phyloP scores from a whole-genome alignment of 2,329 filamentous ascomycete species.

The Aspergillus japonicus region DNA sequence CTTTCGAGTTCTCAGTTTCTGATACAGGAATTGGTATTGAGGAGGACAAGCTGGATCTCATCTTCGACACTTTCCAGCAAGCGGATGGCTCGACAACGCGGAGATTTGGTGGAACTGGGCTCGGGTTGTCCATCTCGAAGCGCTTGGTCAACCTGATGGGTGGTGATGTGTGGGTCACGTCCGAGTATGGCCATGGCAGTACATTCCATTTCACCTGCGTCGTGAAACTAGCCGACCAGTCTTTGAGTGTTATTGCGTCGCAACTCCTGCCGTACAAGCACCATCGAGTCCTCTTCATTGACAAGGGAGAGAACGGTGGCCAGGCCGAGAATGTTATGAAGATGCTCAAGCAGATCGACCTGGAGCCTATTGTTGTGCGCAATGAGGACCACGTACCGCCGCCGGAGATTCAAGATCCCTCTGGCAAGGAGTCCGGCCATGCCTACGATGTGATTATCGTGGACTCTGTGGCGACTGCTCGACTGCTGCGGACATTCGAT shows the following conservation, averaged over 20 bases:
- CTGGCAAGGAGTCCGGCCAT: constrained; percentile 50
- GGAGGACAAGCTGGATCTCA: constrained; percentile 89
- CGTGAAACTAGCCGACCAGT: constrained; percentile 78
- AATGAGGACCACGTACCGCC: constrained; percentile 67
- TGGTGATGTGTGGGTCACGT: constrained; percentile 93
- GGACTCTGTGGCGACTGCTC: constrained; percentile 88
- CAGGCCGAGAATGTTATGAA: constrained; percentile 68
- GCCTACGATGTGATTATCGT: constrained; percentile 95
- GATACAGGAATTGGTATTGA: constrained; percentile 98
- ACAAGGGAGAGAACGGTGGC: constrained; percentile 74
- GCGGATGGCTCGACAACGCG: constrained; percentile 95
- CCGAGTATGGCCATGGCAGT: constrained; percentile 85
- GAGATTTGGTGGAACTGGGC: constrained; percentile 91
- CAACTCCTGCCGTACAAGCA: constrained; percentile 87
- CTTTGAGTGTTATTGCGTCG: constrained; percentile 69
- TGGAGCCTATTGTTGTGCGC: constrained; percentile 81
- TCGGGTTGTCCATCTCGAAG: constrained; percentile 93
- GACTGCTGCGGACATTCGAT: constrained; percentile 78
- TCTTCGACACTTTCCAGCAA: constrained; percentile 99
- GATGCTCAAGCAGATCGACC: constrained; percentile 75
- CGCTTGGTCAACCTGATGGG: constrained; percentile 94
- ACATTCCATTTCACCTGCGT: constrained; percentile 96
- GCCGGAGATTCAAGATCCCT: constrained; percentile 52
- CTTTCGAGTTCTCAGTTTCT: constrained; percentile 91
- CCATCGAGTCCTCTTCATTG: constrained; percentile 90